Evolutionary conservation across 768 basidiomycete species (phyloP), one percentile per base, ranked within the genome.

Genomic region (Naganishia friedmannii): DNA sequence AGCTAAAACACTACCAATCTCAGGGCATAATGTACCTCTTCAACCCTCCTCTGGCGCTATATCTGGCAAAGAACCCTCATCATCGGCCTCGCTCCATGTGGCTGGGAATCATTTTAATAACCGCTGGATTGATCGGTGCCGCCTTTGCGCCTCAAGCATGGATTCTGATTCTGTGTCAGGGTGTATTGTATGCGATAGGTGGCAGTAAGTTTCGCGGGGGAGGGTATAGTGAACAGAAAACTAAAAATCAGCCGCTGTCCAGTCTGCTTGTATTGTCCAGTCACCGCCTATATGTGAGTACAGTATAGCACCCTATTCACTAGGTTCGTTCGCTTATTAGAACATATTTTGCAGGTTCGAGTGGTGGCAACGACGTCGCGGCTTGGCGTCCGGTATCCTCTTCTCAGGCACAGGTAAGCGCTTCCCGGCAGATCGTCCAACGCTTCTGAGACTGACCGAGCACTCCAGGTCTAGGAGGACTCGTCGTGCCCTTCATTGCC

Each of bases 21-120:
- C 53, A 75, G 74, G 74, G 74, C 26, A 57, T 53, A 28, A 75
- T 75, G 74, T 75, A 75, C 42, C 70, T 73, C 29, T 70, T 75
- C n/a, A 57, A 71, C 9, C 69, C 72, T 31, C 74, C 74, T 0
- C 23, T 71, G 3, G 68, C 73, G 15, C 65, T 72, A 7, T 73
- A 51, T 26, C 71, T 75, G n/a, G 67, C 73, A 6, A 68, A 71
- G 3, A 60, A 58, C 32, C 74, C 74, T 9, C 68, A 58, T 32
- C 46, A 67, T n/a, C 42, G 72, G 26, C 65, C 55, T 23, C 42
- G 21, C 4, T 56, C 65, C 39, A 75, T 75, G 74, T 75, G 74
- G 74, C 34, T 69, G 9, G 74, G 74, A 3, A 46, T 75, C 32
- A 39, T 72, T 10, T 34, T 70, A 6, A 54, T 75, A 34, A 23